Percentiles rank a stretch among this genome's conserved stretches.
Conservation (phyloP, 805 yeast genomes). For the Barnettozyma wickerhamii region DNA sequence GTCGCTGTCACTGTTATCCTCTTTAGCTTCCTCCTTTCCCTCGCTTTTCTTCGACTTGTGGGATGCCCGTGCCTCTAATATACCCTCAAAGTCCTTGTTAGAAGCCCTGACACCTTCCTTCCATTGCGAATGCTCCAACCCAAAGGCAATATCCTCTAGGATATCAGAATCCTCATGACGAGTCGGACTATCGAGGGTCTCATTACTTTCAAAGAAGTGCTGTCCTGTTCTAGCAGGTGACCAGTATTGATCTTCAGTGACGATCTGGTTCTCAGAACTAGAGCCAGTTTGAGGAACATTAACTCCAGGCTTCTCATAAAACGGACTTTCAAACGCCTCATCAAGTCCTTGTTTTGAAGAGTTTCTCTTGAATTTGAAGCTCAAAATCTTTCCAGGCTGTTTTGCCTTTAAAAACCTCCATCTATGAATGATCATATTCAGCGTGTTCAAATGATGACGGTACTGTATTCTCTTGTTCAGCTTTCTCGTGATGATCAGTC, state of each 20-base stretch:
- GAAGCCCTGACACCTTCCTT: constrained; percentile 12
- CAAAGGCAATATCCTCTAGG: constrained; percentile 13
- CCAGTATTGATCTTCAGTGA: constrained; percentile 16
- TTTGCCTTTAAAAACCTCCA: constrained; percentile 27
- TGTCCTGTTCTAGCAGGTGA: constrained; percentile 10
- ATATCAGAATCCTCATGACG: constrained; percentile 10
- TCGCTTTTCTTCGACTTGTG: not conserved
- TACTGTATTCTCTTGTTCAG: constrained; percentile 40
- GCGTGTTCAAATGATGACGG: constrained; percentile 29
- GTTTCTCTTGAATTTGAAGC: not conserved
- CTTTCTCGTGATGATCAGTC: constrained; percentile 53
- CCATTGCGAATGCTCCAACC: constrained; percentile 19
- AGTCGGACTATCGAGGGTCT: not conserved
- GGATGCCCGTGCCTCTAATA: too few species aligned
- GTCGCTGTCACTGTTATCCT: not conserved
- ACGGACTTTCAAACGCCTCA: constrained; percentile 4
- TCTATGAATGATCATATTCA: constrained; percentile 33
- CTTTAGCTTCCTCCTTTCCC: not conserved
- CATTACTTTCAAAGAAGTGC: not conserved
- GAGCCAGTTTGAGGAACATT: not conserved
- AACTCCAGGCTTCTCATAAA: not conserved
- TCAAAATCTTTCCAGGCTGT: constrained; percentile 4
- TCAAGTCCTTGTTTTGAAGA: not conserved
- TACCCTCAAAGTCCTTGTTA: constrained; percentile 15
- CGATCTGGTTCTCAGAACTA: not conserved